Conservation (phyloP, 2,329 filamentous ascomycete genomes). For the Botryosphaeria dothidea region DNA sequence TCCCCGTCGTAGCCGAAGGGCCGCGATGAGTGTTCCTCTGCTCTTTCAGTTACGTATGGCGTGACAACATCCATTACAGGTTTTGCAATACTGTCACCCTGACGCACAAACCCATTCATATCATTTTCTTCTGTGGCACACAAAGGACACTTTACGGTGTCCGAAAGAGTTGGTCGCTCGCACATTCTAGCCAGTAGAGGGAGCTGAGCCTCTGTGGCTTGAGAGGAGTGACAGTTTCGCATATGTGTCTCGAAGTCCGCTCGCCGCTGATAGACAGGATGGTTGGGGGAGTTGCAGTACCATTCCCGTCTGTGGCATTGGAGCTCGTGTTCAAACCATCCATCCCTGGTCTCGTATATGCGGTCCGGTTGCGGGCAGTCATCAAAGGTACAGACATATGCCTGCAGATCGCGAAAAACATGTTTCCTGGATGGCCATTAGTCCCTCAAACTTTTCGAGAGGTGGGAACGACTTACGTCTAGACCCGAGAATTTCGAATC, state of each 20-base stretch:
- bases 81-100: neutral
- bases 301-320: slow-evolving; percentile 24
- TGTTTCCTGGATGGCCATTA: slow-evolving; percentile 23
- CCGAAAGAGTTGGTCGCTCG: neutral
- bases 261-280: neutral
- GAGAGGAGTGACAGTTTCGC: neutral
- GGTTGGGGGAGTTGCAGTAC: slow-evolving; percentile 22
- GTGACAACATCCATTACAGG: neutral
- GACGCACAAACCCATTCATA: neutral
- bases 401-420: slow-evolving; percentile 29
- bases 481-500: neutral
- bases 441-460: neutral
- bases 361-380: slow-evolving; percentile 23
- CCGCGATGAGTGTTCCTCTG: neutral
- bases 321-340: slow-evolving; percentile 28
- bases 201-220: neutral
- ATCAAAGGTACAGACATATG: slow-evolving; percentile 29
- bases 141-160: neutral
- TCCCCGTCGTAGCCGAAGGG: neutral
- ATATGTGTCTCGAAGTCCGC: neutral
- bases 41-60: neutral
- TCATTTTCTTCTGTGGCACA: neutral
- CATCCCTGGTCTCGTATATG: slow-evolving; percentile 26
- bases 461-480: neutral
- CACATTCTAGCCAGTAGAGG: neutral